These are phyloP conservation scores for Leccinellum albellum DNA, from an alignment of 768 basidiomycete species.

Conservation along the genomic window DNA sequence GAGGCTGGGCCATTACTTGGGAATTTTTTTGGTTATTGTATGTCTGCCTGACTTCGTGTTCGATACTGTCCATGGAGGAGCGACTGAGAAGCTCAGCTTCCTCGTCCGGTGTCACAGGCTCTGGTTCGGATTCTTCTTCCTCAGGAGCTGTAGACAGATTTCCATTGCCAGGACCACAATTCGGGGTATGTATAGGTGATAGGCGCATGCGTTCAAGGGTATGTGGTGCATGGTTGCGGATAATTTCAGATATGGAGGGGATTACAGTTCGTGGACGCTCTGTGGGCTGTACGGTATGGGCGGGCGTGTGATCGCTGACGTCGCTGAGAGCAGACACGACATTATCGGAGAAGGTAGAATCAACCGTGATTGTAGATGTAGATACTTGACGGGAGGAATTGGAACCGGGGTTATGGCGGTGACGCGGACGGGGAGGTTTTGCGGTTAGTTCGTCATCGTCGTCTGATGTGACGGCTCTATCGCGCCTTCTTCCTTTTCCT, in stretches of 20 bases:
- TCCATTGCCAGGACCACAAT: constrained; percentile 46
- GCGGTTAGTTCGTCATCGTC: constrained; percentile 41
- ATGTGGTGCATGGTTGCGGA: constrained; percentile 70
- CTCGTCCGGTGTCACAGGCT: constrained; percentile 48
- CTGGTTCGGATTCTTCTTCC: constrained; percentile 49
- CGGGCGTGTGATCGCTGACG: constrained; percentile 5
- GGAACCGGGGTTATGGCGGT: constrained; percentile 19
- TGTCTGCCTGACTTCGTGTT: constrained; percentile 74
- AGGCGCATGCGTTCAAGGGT: constrained; percentile 47
- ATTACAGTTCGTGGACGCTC: constrained; percentile 47
- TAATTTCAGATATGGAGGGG: constrained; percentile 87
- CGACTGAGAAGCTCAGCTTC: constrained; percentile 66
- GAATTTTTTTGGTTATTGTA: constrained; percentile 52
- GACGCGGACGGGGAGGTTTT: constrained; percentile 18
- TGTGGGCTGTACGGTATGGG: constrained; percentile 17
- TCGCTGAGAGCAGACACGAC: constrained; percentile 7
- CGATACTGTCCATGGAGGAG: constrained; percentile 87
- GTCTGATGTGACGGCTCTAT: constrained; percentile 41
- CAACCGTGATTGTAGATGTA: constrained; percentile 30
- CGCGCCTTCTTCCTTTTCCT: constrained; percentile 31
- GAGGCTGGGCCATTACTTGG: constrained; percentile 33
- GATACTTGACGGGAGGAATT: constrained; percentile 25
- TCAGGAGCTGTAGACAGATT: constrained; percentile 44
- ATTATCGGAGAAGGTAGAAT: constrained; percentile 19
- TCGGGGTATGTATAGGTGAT: constrained; percentile 43